Conservation (phyloP, 768 basidiomycete species). For the Xerocomus brunneocitrinus region DNA sequence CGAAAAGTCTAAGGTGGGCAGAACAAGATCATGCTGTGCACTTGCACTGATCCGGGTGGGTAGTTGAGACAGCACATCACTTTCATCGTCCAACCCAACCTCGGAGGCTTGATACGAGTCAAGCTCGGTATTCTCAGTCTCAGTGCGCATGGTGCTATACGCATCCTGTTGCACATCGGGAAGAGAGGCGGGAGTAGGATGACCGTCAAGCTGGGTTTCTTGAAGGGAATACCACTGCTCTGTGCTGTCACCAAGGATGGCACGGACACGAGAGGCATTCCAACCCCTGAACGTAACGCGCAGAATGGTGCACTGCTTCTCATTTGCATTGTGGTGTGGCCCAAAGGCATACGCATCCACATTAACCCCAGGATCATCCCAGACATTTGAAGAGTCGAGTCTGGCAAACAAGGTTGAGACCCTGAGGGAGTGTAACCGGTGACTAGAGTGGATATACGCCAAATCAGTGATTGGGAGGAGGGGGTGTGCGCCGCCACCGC, state of each 20-base stretch:
- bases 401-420: conserved; percentile 67
- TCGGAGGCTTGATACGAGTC: conserved; percentile 9
- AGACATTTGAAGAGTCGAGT: conserved; percentile 65
- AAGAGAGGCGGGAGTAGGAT: background rate
- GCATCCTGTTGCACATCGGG: conserved; percentile 3
- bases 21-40: conserved; percentile 61
- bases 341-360: conserved; percentile 62
- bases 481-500: conserved; percentile 18
- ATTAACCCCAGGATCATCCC: conserved; percentile 47
- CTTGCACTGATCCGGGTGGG: conserved; percentile 36
- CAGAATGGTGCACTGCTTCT: conserved; percentile 61
- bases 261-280: conserved; percentile 58
- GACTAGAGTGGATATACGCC: conserved; percentile 45
- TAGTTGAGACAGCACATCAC: conserved; percentile 5
- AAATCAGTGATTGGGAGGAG: conserved; percentile 55
- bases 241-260: conserved; percentile 66
- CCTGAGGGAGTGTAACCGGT: conserved; percentile 55
- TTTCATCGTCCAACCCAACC: conserved; percentile 1
- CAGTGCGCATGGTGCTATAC: background rate
- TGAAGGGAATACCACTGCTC: conserved; percentile 74
- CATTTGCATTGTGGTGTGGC: conserved; percentile 23
- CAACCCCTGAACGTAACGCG: conserved; percentile 73
- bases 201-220: conserved; percentile 37
- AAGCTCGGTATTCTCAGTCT: conserved; percentile 7
- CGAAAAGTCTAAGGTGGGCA: conserved; percentile 76